These are phyloP conservation scores for Lichtheimia ornata DNA, from an alignment of 371 early-diverging fungal genomes.

Conservation along the genomic window DNA sequence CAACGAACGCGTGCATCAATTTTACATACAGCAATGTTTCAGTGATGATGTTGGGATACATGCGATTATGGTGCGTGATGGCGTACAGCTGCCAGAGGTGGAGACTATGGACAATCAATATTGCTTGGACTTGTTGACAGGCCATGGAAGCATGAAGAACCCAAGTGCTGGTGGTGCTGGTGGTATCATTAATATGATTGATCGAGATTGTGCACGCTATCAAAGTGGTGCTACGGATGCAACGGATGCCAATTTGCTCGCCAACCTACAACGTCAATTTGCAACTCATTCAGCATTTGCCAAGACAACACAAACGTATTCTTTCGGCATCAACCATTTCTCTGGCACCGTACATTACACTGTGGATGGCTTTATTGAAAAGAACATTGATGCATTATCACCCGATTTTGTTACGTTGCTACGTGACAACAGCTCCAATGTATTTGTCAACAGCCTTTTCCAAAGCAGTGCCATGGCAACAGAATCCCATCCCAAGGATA, in stretches of 20 bases:
- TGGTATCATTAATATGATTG: constrained; percentile 63
- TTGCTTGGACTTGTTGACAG: constrained; percentile 55
- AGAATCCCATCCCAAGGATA: constrained; percentile 81
- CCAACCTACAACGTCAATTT: constrained; percentile 34
- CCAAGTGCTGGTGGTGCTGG: constrained; percentile 22
- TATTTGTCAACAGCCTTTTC: constrained; percentile 84
- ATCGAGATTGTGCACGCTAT: constrained; percentile 46
- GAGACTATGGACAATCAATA: constrained; percentile 49
- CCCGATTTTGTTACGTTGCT: constrained; percentile 86
- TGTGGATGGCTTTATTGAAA: constrained; percentile 68
- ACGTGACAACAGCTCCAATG: constrained; percentile 67
- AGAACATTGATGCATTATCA: constrained; percentile 73
- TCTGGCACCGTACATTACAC: constrained; percentile 72
- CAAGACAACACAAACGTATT: constrained; percentile 33
- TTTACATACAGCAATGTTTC: constrained; percentile 63
- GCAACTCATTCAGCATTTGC: constrained; percentile 37
- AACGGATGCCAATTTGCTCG: constrained; percentile 55
- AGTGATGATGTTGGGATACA: constrained; percentile 52
- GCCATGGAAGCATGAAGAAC: constrained; percentile 43
- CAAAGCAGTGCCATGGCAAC: constrained; percentile 78
- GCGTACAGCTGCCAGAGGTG: constrained; percentile 50
- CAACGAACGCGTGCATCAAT: constrained; percentile 83
- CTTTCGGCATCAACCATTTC: constrained; percentile 81
- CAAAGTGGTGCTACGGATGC: constrained; percentile 50
- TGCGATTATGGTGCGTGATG: constrained; percentile 42